phyloP scores from a whole-genome alignment of 176 grass and related monocot genomes.

The maize (Zea mays) region Zm-B73-REFERENCE-NAM-5.0 NC_050105.1:83844501-83845000 shows the following conservation, averaged over 20 bases:
- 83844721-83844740: conserved; percentile 47
- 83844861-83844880: too few relatives aligned
- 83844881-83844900: too few relatives aligned
- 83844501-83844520: conserved; percentile 97
- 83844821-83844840: too few relatives aligned
- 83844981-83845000: too few relatives aligned
- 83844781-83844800: conserved; percentile 64
- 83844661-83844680: conserved; percentile 57
- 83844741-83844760: conserved; percentile 44
- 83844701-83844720: conserved; percentile 73
- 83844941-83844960: too few relatives aligned
- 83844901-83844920: too few relatives aligned
- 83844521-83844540: conserved; percentile 94
- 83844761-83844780: conserved; percentile 52
- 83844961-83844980: too few relatives aligned
- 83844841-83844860: too few relatives aligned
- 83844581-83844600: conserved; percentile 5
- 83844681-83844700: conserved; percentile 80
- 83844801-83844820: not conserved
- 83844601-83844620: not conserved
- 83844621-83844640: not conserved
- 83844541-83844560: conserved; percentile 77
- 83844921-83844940: too few relatives aligned
- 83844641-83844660: conserved; percentile 27
- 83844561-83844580: conserved; percentile 18